phyloP scores from a whole-genome alignment of 2,329 filamentous ascomycete genomes.

The Xylaria multiplex region DNA sequence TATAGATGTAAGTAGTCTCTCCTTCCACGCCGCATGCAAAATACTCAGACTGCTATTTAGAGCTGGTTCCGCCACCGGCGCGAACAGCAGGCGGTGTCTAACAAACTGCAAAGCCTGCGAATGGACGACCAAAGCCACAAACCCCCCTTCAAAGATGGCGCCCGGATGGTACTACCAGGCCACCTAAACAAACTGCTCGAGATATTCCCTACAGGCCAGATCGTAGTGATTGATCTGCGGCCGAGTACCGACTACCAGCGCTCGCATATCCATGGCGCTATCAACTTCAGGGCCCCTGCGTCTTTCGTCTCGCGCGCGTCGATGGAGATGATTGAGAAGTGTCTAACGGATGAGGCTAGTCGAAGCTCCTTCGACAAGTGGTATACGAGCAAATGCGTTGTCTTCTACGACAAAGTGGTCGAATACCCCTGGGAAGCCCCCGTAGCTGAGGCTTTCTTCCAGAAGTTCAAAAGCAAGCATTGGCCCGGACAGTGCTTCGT shows the following conservation, averaged over 20 bases:
- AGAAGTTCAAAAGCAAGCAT: conserved; percentile 58
- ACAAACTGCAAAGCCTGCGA: conserved; percentile 57
- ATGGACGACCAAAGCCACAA: conserved; percentile 51
- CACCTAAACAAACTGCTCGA: conserved; percentile 63
- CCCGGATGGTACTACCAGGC: conserved; percentile 62
- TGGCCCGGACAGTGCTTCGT: conserved; percentile 65
- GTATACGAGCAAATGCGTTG: conserved; percentile 58
- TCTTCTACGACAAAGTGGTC: conserved; percentile 63
- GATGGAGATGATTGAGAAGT: conserved; percentile 62
- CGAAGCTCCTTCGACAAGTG: conserved; percentile 59
- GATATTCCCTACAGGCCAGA: conserved; percentile 58
- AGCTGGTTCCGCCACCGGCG: conserved; percentile 65
- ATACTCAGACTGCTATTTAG: conserved; percentile 43
- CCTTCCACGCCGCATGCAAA: background rate
- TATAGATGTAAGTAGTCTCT: conserved; percentile 55
- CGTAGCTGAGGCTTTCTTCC: conserved; percentile 56
- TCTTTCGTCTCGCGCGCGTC: conserved; percentile 60
- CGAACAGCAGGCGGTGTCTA: conserved; percentile 58
- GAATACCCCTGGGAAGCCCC: conserved; percentile 64
- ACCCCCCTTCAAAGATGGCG: conserved; percentile 45
- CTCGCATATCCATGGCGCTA: conserved; percentile 62
- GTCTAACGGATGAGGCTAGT: conserved; percentile 60
- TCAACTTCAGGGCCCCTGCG: conserved; percentile 62
- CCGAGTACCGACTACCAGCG: conserved; percentile 58
- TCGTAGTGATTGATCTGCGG: conserved; percentile 62